These are phyloP conservation scores for Magnusiomyces paraingens DNA, from an alignment of 1,139 yeast species.

Conservation along the genomic window DNA sequence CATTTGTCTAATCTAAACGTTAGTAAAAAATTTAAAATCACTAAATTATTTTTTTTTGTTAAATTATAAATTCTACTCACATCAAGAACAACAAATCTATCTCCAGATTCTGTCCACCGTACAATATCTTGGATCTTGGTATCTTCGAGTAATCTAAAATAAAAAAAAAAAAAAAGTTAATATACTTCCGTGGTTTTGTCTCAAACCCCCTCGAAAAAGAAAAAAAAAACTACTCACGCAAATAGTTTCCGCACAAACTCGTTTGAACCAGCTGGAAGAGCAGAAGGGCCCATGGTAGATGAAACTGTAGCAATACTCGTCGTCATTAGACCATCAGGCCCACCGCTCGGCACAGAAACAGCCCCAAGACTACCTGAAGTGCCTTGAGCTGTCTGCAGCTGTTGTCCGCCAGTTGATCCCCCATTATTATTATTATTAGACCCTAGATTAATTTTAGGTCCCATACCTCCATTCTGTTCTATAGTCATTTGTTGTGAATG, in stretches of 20 bases:
- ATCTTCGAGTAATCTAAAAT: constrained; percentile 79
- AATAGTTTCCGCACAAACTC: constrained; percentile 25
- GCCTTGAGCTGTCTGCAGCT: too few species aligned
- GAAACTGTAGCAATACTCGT: too few species aligned
- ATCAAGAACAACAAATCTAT: constrained; percentile 81
- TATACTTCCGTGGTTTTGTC: not conserved
- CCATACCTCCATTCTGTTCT: too few species aligned
- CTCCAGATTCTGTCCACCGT: constrained; percentile 77
- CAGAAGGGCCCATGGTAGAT: too few species aligned
- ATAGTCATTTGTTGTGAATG: too few species aligned
- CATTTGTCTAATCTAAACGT: constrained; percentile 46
- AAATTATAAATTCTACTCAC: constrained; percentile 18
- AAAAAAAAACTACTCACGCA: constrained; percentile 18
- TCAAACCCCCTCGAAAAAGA: not conserved
- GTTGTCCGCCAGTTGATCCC: too few species aligned
- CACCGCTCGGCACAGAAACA: too few species aligned
- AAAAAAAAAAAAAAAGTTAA: constrained; percentile 4
- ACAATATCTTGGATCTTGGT: constrained; percentile 67
- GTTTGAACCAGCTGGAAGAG: constrained; percentile 16
- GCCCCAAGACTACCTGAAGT: too few species aligned
- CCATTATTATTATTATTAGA: too few species aligned
- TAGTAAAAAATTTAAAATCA: not conserved
- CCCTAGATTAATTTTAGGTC: too few species aligned
- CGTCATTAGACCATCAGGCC: too few species aligned
- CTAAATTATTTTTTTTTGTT: not conserved